These are phyloP conservation scores for Stemphylium lycopersici DNA, from an alignment of 2,329 filamentous ascomycete genomes.

Conservation along the genomic window DNA sequence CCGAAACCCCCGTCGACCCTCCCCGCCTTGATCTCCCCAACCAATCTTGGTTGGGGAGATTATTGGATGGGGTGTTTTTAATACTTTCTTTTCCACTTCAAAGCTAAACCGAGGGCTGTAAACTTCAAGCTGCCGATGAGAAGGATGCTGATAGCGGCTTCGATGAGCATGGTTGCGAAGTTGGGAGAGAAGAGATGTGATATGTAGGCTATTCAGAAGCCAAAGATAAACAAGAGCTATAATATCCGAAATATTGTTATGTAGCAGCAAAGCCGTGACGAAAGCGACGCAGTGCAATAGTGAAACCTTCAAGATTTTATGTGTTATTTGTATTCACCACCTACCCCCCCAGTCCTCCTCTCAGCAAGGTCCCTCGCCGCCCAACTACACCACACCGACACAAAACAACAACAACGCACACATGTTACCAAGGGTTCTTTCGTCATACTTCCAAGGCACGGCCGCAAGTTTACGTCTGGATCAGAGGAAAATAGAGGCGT, in stretches of 20 bases:
- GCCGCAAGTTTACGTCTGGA: background rate
- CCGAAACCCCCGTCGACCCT: too few relatives aligned
- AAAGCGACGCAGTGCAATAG: background rate
- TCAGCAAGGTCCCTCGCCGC: too few relatives aligned
- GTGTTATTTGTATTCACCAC: background rate
- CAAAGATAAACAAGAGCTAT: background rate
- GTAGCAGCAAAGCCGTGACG: too few relatives aligned
- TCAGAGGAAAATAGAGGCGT: background rate
- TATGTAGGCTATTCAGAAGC: background rate
- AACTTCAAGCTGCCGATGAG: slow-evolving; percentile 40
- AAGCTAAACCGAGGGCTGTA: slow-evolving; percentile 34
- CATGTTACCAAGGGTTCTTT: too few relatives aligned
- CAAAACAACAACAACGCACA: too few relatives aligned
- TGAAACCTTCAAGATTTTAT: background rate
- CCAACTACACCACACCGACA: too few relatives aligned
- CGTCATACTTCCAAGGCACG: too few relatives aligned
- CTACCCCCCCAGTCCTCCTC: background rate
- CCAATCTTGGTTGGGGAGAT: too few relatives aligned
- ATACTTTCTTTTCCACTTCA: slow-evolving; percentile 36
- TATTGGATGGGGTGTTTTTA: slow-evolving; percentile 4
- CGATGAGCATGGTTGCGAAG: slow-evolving; percentile 23
- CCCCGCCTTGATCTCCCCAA: too few relatives aligned
- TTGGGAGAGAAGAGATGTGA: background rate
- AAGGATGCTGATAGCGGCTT: slow-evolving; percentile 26
- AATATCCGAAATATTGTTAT: background rate